Base-by-base conservation (phyloP, 2,329 filamentous ascomycete genomes). In the Penicillium sp. region DNA sequence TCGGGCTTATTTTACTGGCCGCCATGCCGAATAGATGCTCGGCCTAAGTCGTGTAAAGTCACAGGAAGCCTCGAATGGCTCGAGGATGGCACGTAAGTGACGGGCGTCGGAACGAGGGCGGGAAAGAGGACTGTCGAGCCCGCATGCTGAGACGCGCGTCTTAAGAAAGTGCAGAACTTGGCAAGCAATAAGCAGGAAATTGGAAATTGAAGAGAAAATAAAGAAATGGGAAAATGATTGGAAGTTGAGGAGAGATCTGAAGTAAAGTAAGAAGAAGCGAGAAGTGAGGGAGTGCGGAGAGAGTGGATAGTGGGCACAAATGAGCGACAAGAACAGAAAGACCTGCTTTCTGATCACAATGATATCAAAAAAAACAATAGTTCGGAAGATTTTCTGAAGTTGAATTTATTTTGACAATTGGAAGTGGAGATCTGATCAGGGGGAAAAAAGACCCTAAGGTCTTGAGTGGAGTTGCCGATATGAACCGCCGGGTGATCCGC, bases 81-180 rank as follows among this genome's bases (percentile, higher is more conserved):
- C 54, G 47, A 54, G 52, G 48, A 55, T 63, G 63, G 57, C 63
- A 61, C 60, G 53, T 51, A 50, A 66, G 56, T 61, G 60, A 68
- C 50, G 67, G 68, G 60, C 69, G 66, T 67, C 66, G 69, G 59
- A 61, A 61, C 44, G 62, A 59, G 53, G 63, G 61, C 61, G 64
- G 64, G 56, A 66, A 61, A 58, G 65, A 60, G 58, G 61, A 64
- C 61, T 69, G 68, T 66, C 64, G 65, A 71, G 61, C 57, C 65
- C 66, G 69, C 71, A 73, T 73, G 69, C 71, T 73, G 71, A 66
- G 69, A 65, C 63, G 65, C 62, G 65, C 58, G 67, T 57, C 58
- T 57, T 56, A 61, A 51, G 46, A 53, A 53, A 66, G 52, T 24
- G 45, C 38, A 55, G 52, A 49, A 55, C 45, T 43, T 43, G 24